phyloP scores from a whole-genome alignment of 2,329 filamentous ascomycete species.

The Fusarium fujikuroi region DNA sequence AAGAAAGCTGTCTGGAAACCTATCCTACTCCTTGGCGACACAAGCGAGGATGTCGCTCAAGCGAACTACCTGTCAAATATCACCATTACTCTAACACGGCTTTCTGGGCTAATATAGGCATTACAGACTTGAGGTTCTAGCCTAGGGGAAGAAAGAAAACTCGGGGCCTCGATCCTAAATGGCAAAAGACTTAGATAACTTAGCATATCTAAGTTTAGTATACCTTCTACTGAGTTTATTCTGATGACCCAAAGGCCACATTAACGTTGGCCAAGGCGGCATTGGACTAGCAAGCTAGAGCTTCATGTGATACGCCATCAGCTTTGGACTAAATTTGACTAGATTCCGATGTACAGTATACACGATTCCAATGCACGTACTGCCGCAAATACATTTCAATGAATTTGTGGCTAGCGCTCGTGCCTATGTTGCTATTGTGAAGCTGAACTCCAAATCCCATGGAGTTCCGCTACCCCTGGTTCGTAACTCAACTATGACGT shows the following conservation, averaged over 20 bases:
- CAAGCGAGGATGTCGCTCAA: not conserved
- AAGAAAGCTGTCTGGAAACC: not conserved
- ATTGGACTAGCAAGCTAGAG: not conserved
- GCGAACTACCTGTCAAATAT: not conserved
- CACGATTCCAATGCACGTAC: not conserved
- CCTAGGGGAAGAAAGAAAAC: not conserved
- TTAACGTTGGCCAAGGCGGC: not conserved
- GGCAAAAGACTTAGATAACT: not conserved
- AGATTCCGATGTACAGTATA: not conserved
- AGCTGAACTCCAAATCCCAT: not conserved
- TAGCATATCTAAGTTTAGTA: not conserved
- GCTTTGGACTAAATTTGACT: not conserved
- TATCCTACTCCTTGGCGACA: not conserved
- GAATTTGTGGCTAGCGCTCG: not conserved
- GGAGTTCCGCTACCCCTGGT: not conserved
- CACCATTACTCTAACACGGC: not conserved
- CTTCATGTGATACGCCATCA: not conserved
- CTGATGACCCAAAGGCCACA: not conserved
- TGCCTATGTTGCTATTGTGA: not conserved
- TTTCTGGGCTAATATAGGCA: not conserved
- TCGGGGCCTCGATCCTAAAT: not conserved
- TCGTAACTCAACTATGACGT: conserved; percentile 15
- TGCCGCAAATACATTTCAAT: too few species aligned
- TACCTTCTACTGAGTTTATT: not conserved
- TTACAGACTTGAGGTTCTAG: not conserved